Percentiles rank a stretch among this genome's conserved stretches.
Conservation (phyloP, 2,329 filamentous ascomycete genomes). For the Cercospora sojina region DNA sequence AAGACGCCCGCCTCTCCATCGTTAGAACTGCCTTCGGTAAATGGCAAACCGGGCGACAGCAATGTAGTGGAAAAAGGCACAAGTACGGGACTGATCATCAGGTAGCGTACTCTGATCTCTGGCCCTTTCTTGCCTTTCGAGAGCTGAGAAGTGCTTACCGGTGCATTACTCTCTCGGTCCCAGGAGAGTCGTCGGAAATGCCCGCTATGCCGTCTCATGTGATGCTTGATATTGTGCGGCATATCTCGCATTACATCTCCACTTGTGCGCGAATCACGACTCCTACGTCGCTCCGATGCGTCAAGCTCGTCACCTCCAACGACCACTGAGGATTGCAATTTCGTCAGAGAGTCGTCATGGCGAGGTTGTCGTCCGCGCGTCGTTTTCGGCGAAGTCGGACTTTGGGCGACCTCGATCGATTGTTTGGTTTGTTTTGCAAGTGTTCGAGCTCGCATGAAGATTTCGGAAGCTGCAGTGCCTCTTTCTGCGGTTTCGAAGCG, state of each 20-base stretch:
- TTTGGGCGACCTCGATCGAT: conserved; percentile 17
- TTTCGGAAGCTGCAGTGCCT: conserved; percentile 65
- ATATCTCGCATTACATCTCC: conserved; percentile 42
- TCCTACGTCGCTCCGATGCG: conserved; percentile 41
- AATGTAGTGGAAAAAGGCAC: conserved; percentile 44
- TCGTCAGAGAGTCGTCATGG: background rate
- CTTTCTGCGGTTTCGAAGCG: conserved; percentile 55
- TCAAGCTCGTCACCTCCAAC: conserved; percentile 52
- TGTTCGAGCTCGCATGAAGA: conserved; percentile 66
- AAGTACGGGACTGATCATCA: conserved; percentile 50
- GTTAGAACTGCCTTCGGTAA: conserved; percentile 20
- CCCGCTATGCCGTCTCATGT: conserved; percentile 29
- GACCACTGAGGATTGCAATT: conserved; percentile 5
- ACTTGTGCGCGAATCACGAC: conserved; percentile 42
- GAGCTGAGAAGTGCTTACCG: background rate
- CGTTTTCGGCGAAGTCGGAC: background rate
- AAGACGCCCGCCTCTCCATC: conserved; percentile 47
- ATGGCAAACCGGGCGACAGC: conserved; percentile 31
- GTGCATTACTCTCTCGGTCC: background rate
- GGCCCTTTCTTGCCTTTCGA: conserved; percentile 8
- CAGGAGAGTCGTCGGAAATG: conserved; percentile 4
- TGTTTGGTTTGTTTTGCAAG: conserved; percentile 64
- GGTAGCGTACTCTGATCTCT: conserved; percentile 38
- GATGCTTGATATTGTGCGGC: conserved; percentile 36
- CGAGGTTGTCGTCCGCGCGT: background rate